Conservation (phyloP, 2,329 filamentous ascomycete genomes). For the Fusarium armeniacum region DNA sequence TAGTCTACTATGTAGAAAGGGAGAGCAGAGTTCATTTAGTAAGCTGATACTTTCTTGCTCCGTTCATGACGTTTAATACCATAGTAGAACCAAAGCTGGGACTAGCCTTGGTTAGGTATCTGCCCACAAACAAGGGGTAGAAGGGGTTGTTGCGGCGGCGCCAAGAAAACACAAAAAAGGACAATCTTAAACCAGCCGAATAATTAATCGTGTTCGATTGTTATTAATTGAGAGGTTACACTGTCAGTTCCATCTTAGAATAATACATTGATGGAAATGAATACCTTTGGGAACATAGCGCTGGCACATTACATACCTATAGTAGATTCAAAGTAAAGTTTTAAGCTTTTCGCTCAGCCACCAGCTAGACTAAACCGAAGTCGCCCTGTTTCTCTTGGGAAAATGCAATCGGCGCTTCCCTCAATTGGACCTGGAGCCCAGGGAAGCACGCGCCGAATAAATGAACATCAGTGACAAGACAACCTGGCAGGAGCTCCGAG, state of each 20-base stretch:
- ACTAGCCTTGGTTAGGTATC: not conserved
- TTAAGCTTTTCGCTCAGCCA: constrained; percentile 40
- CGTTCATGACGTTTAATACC: constrained; percentile 7
- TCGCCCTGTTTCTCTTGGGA: constrained; percentile 10
- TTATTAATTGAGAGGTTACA: not conserved
- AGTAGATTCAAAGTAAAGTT: constrained; percentile 33
- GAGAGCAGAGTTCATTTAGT: constrained; percentile 20
- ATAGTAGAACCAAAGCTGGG: not conserved
- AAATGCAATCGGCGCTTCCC: constrained; percentile 34
- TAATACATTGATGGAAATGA: not conserved
- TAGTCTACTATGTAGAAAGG: not conserved
- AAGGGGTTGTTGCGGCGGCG: not conserved
- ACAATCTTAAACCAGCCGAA: not conserved
- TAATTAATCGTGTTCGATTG: not conserved
- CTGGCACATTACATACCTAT: not conserved
- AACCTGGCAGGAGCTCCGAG: constrained; percentile 21
- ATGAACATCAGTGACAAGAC: constrained; percentile 36
- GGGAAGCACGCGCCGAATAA: constrained; percentile 30
- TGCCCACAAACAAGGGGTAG: constrained; percentile 7
- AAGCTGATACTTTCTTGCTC: constrained; percentile 2
- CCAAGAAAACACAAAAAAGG: constrained; percentile 2
- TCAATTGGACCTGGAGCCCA: constrained; percentile 17
- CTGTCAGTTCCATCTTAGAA: not conserved
- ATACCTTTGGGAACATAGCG: not conserved
- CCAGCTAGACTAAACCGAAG: constrained; percentile 10